Conservation (phyloP, 495 filamentous ascomycete species). For the Trypethelium eluteriae region DNA sequence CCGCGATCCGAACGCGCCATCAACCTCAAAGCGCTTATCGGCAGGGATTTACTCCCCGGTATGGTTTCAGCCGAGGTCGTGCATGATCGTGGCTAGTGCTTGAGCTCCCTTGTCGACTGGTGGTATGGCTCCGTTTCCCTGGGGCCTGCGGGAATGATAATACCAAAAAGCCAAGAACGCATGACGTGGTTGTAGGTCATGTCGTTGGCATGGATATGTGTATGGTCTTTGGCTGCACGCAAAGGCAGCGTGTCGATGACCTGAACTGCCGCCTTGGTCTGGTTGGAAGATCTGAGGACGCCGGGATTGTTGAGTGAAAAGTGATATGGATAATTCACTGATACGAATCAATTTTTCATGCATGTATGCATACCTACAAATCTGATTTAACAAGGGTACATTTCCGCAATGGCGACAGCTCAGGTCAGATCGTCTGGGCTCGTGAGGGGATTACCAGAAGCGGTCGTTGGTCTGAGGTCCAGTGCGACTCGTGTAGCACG, state of each 20-base stretch:
- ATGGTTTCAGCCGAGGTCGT: not conserved
- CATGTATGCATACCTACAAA: not conserved
- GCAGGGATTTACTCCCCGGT: not conserved
- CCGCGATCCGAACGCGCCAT: not conserved
- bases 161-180: too few relatives aligned
- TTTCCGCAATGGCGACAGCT: not conserved
- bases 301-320: not conserved
- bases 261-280: not conserved
- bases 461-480: not conserved
- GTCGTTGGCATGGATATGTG: not conserved
- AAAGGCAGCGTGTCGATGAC: not conserved
- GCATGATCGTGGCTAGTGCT: not conserved
- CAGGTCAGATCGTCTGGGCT: not conserved
- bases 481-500: not conserved
- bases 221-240: too few relatives aligned
- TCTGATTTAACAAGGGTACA: not conserved
- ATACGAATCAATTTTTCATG: not conserved
- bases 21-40: constrained; percentile 7
- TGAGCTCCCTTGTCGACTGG: not conserved
- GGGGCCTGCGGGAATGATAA: not conserved
- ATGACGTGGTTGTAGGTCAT: not conserved
- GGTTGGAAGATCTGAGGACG: not conserved
- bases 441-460: not conserved
- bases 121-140: not conserved
- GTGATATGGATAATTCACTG: not conserved